Evolutionary conservation across 2,329 filamentous ascomycete species (phyloP), one percentile per base, ranked within the genome.

Genomic region (Didymella keratinophila): DNA sequence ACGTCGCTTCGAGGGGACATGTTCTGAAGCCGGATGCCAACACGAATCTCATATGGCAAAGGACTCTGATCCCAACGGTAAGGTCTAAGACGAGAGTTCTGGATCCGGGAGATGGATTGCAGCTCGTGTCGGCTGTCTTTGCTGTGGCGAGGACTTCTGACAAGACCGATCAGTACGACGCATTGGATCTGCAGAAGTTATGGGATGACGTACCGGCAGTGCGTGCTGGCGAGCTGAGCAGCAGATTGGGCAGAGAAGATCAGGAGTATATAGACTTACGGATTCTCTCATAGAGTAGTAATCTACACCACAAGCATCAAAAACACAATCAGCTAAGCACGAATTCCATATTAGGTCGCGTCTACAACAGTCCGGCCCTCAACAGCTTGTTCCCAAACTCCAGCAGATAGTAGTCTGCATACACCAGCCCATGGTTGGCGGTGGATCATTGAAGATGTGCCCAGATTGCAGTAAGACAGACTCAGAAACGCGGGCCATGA

Each of bases 351-450:
- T 32, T 16, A 4, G 11, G 30, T 21, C 36, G 18, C 9, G 10
- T 41, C 64, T 50, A 75, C 18, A 75, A 25, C 18, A 73, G 60
- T 0, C 73, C 72, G 11, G 68, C 64, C 37, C 74, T 67, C 39
- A 83, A 55, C n/a, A 84, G 61, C 45, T 78, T 76, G 51, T 83
- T 83, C 7, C 81, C 81, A 34, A 81, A 75, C 30, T 81, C 70
- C 14, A 83, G 56, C 30, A 83, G 76, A 55, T 76, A 83, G 62
- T 83, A 83, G 58, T 83, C 81, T 0, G 81, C 81, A 64, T 83
- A 83, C 0, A 83, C 80, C 20, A 83, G 59, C 1, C 81, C 80
- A 66, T 82, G 80, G 52, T 83, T n/a, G n/a, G n/a, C n/a, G n/a
- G n/a, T n/a, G n/a, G n/a, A n/a, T n/a, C n/a, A n/a, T n/a, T n/a